Evolutionary conservation across 1,284 basidiomycete species (phyloP), one percentile per base, ranked within the genome.

Genomic region (Sanguinoderma infundibulare): DNA sequence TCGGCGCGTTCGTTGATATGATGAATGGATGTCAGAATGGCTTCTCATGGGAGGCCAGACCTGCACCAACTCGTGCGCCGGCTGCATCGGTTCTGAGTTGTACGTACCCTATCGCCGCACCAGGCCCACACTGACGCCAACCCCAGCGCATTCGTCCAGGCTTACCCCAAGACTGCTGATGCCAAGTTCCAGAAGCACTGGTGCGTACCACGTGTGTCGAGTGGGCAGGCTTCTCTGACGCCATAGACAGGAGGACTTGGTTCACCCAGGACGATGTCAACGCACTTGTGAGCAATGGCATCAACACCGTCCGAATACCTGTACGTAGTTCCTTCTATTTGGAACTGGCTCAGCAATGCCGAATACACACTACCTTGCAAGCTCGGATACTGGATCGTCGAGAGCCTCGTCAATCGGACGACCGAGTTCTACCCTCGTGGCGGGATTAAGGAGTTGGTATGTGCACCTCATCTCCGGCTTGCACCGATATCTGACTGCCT

Each of bases 371-470:
- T 47, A 17, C 7, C 7, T 14, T 49, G 5, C 24, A 30, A 91
- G 89, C 81, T 93, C 26, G 91, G 91, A 0, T 94, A 88, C 70
- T 94, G 91, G 91, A 87, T 93, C 49, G 76, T 93, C 15, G 91
- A 93, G 71, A 79, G 77, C 7, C 77, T 93, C 7, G 91, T 93
- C 0, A 71, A 91, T 69, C 80, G 86, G 4, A 70, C 72, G 0
- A 79, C 74, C 2, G 91, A 93, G 69, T 82, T 79, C 49, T 93
- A 83, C 69, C 86, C 90, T 15, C 81, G 84, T 38, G 91, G 91
- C 20, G 91, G 91, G 28, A 79, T 92, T 40, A 61, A 71, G 8
- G 81, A 87, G 59, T 78, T 93, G 35, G 90, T 90, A 60, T 53
- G 82, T 67, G 24, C 50, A 6, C 28, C 20, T 15, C 12, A 17